Base-by-base conservation (phyloP, 1,284 basidiomycete genomes). In the Cryptococcus hybrid region DNA sequence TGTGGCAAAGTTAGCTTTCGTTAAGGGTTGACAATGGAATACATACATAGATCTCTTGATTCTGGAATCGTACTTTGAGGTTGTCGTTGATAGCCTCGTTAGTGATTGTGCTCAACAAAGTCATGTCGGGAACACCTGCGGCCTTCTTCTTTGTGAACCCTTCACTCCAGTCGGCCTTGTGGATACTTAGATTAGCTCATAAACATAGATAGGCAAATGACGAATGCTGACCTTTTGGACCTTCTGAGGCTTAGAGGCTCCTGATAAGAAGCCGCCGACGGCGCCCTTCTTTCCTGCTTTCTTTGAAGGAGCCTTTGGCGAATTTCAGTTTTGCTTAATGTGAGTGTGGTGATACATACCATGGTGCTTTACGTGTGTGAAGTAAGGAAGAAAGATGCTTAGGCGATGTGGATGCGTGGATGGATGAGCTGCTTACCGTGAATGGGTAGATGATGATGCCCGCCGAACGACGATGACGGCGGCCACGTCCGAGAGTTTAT, bases 71-170 rank as follows among this genome's bases (percentile, higher is more conserved):
- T 78, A 95, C 92, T 82, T 96, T 88, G 65, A 99, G 84, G 77
- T 99, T 99, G 55, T 97, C 92, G 78, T 98, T 99, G 84, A 99
- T 88, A 67, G 88, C 88, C 72, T 99, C 95, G 78, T 99, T 97
- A 76, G 91, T 94, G 81, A 99, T 96, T 52, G 92, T 96, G 54
- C 90, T 90, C 61, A 99, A 82, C 61, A 99, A 81, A 7, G 96
- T 99, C 96, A 99, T 99, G 81, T 99, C 96, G 54, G 92, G 88
- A 57, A 99, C 95, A 59, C 96, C 96, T 57, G 94, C 91, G 78
- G 89, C 86, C 80, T 95, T 94, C 86, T 95, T 96, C 85, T 95
- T 96, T 86, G 92, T 93, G 83, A 96, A 95, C 13, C 92, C 91
- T 72, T 96, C 93, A 76, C 93, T 93, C 93, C 93, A 97, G 75